Percentiles rank a stretch among this genome's conserved stretches.
Conservation (phyloP, 2,329 filamentous ascomycete species). For the Thielaviopsis populi region DNA sequence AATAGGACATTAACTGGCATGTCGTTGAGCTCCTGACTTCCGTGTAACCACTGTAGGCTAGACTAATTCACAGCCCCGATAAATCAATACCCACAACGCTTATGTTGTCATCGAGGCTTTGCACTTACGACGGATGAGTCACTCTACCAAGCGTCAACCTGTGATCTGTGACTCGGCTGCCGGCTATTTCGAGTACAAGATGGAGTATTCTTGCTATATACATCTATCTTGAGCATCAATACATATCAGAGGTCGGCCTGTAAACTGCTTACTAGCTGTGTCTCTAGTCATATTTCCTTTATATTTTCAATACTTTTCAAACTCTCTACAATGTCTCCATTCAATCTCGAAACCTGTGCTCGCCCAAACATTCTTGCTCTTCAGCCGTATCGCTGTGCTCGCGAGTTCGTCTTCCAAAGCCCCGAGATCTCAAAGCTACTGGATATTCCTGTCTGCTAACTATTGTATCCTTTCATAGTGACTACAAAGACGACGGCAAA, state of each 20-base stretch:
- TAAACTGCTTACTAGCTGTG: not conserved
- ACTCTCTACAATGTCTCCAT: conserved; percentile 38
- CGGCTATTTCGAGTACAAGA: not conserved
- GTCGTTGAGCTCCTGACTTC: not conserved
- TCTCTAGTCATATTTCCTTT: not conserved
- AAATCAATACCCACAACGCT: not conserved
- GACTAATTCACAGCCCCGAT: not conserved
- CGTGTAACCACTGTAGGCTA: not conserved
- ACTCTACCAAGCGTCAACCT: not conserved
- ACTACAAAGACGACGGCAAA: conserved; percentile 96
- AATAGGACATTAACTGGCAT: too few species aligned
- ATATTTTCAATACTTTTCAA: not conserved
- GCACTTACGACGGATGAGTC: conserved; percentile 14
- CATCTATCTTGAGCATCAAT: not conserved
- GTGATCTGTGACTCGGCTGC: not conserved
- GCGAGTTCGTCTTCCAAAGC: conserved; percentile 46
- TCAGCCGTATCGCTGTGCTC: conserved; percentile 64
- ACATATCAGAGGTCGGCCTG: not conserved
- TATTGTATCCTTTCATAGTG: conserved; percentile 37
- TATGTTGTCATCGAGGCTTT: not conserved
- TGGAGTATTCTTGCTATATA: not conserved
- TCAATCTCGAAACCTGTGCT: conserved; percentile 60
- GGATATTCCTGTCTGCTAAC: not conserved
- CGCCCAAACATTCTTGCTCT: conserved; percentile 62
- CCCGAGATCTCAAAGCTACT: not conserved